Evolutionary conservation across 2,329 filamentous ascomycete genomes (phyloP).

Genomic region (Fusarium sp.): DNA sequence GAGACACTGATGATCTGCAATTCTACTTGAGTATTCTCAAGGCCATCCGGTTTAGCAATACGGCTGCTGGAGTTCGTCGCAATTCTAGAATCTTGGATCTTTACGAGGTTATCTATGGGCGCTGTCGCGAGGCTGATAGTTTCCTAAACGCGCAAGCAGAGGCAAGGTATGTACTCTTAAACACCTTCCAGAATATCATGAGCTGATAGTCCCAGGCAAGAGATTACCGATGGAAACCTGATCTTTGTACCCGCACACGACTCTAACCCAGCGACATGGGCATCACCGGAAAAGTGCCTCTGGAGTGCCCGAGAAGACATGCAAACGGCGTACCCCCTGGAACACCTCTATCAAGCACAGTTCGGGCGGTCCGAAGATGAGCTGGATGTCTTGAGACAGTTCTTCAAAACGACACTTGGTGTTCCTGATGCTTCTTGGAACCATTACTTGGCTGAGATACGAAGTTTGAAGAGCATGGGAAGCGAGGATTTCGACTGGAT

Average conservation of each 20-base stretch:
- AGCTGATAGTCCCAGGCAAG: constrained; percentile 3
- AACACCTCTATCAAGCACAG: constrained; percentile 20
- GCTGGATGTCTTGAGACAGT: constrained; percentile 26
- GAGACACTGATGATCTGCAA: constrained; percentile 23
- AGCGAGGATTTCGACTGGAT: constrained; percentile 31
- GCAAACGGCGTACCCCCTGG: constrained; percentile 26
- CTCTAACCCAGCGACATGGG: constrained; percentile 16
- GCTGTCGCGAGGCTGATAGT: constrained; percentile 25
- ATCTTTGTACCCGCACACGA: constrained; percentile 18
- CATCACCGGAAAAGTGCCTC: constrained; percentile 9
- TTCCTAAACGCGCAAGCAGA: constrained; percentile 4
- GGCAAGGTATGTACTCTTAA: constrained; percentile 9
- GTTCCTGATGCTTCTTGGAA: constrained; percentile 26
- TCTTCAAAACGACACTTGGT: constrained; percentile 20
- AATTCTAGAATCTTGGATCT: constrained; percentile 22
- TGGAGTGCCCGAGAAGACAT: constrained; percentile 30
- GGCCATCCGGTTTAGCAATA: constrained; percentile 9
- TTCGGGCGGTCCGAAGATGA: constrained; percentile 14
- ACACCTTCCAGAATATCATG: accelerated
- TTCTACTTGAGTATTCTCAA: constrained; percentile 31
- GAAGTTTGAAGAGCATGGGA: constrained; percentile 8
- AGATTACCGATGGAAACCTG: constrained; percentile 2
- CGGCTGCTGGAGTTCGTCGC: constrained; percentile 1
- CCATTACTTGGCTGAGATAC: constrained; percentile 28
- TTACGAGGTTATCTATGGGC: constrained; percentile 28